phyloP scores from a whole-genome alignment of 257 asterid genomes.

The Linderniella brevidens region DNA sequence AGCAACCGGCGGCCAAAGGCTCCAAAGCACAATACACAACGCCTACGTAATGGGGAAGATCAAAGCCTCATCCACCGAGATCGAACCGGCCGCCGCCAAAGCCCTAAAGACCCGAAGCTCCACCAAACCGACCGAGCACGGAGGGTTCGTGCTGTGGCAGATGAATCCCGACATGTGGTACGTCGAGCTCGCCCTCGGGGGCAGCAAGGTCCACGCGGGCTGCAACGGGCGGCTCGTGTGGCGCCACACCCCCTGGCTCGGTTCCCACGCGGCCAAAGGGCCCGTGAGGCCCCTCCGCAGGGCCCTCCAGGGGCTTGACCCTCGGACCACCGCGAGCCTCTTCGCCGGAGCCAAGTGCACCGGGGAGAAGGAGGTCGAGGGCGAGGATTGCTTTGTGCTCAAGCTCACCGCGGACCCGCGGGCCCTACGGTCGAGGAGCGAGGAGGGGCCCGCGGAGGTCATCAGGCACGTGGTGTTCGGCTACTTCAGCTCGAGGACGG shows the following conservation, averaged over 20 bases:
- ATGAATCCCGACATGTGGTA: constrained; percentile 4
- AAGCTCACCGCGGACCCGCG: constrained; percentile 1
- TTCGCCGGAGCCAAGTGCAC: not conserved
- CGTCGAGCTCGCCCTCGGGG: constrained; percentile 3
- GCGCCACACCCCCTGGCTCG: constrained; percentile 6
- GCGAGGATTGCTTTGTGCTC: constrained; percentile 2
- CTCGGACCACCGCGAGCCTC: constrained; percentile 2
- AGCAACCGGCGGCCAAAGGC: constrained; percentile 1
- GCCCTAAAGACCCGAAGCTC: not conserved
- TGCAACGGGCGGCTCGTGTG: constrained; percentile 8
- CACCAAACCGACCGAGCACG: not conserved
- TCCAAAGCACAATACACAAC: not conserved
- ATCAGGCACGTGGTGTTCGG: constrained; percentile 3
- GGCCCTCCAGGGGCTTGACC: constrained; percentile 3
- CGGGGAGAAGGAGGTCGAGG: constrained; percentile 1
- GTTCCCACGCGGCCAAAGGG: constrained; percentile 1
- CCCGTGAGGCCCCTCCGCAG: constrained; percentile 4
- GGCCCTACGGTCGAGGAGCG: not conserved
- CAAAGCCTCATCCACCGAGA: not conserved
- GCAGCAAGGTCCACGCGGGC: constrained; percentile 5
- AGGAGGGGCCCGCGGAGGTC: constrained; percentile 6
- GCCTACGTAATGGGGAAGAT: constrained; percentile 7
- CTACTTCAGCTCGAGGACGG: constrained; percentile 2
- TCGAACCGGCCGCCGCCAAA: not conserved
- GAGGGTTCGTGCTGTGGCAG: constrained; percentile 7